These are phyloP conservation scores for Hemileia vastatrix DNA, from an alignment of 1,284 basidiomycete genomes.

Conservation along the genomic window DNA sequence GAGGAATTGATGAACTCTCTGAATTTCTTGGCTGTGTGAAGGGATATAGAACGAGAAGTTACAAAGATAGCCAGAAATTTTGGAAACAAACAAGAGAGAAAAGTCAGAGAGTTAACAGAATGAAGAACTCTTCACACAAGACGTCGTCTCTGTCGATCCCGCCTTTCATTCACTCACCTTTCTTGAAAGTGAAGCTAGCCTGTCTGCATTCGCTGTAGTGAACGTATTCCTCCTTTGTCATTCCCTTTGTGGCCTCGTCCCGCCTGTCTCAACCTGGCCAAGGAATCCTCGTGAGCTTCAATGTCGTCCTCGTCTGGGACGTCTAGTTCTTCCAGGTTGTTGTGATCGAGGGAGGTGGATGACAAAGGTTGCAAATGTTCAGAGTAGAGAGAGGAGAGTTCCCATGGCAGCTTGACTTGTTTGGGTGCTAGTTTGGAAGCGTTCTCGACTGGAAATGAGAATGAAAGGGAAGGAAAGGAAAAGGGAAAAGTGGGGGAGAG, in stretches of 20 bases:
- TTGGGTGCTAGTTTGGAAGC: conserved; percentile 78
- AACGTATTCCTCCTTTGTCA: conserved; percentile 94
- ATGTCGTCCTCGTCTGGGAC: conserved; percentile 85
- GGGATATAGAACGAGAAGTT: no score
- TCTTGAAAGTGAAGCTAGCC: conserved; percentile 91
- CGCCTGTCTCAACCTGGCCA: conserved; percentile 75
- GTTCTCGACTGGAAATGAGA: conserved; percentile 15
- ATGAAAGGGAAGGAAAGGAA: no score
- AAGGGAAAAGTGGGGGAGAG: no score
- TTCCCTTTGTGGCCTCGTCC: conserved; percentile 84
- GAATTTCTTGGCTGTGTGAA: conserved; percentile 84
- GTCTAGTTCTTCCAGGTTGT: conserved; percentile 73
- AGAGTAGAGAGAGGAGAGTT: conserved; percentile 78
- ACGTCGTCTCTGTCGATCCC: background rate
- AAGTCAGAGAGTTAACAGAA: background rate
- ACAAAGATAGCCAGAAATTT: background rate
- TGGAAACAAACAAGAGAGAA: background rate
- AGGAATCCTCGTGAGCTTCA: conserved; percentile 86
- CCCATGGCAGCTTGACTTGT: conserved; percentile 92
- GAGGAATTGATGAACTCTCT: conserved; percentile 87
- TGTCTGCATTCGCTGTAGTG: conserved; percentile 95
- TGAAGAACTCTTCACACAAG: background rate
- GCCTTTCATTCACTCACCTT: no score
- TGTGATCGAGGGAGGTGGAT: conserved; percentile 48
- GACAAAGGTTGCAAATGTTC: conserved; percentile 57